Evolutionary conservation across 2,329 filamentous ascomycete species (phyloP).

Genomic region (Huntiella omanensis): DNA sequence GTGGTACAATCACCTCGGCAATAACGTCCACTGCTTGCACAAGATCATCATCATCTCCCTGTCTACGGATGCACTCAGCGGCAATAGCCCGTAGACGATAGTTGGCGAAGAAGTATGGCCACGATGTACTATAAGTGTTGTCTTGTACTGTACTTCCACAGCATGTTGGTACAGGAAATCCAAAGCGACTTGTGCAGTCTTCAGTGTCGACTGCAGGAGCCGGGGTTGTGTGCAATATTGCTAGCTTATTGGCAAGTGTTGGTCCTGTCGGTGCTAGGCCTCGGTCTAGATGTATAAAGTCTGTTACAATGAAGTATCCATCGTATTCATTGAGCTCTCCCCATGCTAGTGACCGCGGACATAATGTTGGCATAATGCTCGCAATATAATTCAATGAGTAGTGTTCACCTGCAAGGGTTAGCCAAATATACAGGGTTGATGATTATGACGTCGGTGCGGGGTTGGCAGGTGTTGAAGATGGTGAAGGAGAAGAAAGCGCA

Average conservation of each 20-base stretch:
- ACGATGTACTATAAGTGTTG: constrained; percentile 53
- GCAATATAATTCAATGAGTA: constrained; percentile 70
- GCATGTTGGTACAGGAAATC: constrained; percentile 70
- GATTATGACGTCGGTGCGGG: neutral
- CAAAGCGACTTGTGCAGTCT: constrained; percentile 44
- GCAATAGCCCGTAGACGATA: constrained; percentile 48
- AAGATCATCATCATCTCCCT: constrained; percentile 19
- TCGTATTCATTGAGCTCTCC: constrained; percentile 39
- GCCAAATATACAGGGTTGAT: neutral
- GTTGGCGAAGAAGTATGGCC: constrained; percentile 74
- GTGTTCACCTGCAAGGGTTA: constrained; percentile 46
- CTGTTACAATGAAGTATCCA: constrained; percentile 46
- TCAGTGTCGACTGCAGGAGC: constrained; percentile 42
- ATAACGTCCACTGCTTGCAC: constrained; percentile 46
- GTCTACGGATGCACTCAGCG: constrained; percentile 1
- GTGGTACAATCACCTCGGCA: constrained; percentile 47
- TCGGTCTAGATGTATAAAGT: constrained; percentile 52
- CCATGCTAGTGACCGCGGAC: constrained; percentile 56
- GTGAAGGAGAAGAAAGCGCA: neutral
- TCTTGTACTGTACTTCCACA: constrained; percentile 73
- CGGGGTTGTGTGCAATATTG: constrained; percentile 56
- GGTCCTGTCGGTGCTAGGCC: constrained; percentile 26
- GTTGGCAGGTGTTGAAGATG: neutral
- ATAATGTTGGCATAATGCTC: constrained; percentile 50
- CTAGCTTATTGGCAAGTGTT: constrained; percentile 57